Evolutionary conservation across 129 eudicot genomes (phyloP), one percentile per base, ranked within the genome.

Genomic region (Artemisia argyi): DNA sequence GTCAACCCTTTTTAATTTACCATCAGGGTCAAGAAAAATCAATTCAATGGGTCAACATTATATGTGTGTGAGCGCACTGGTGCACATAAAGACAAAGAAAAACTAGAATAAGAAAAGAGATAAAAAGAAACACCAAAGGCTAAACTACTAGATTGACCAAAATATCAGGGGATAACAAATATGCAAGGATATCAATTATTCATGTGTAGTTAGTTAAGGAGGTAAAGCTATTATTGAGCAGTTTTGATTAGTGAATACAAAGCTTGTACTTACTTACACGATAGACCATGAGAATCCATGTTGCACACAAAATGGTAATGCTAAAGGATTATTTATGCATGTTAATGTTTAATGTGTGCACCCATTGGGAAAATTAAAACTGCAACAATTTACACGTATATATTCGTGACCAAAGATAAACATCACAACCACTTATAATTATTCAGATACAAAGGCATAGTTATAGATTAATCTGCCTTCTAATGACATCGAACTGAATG

Each of bases 111-210:
- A 61, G 30, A 1, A 14, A 30, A 13, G 1, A 61, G 15, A 61
- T 24, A 61, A 24, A 8, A 28, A 26, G 12, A 4, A 57, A 11
- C 13, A 39, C 46, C 9, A 7, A 39, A 11, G 46, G 14, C 62
- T 57, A 19, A 57, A 57, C 15, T 10, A 57, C 12, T 55, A 11
- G 62, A 10, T 19, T 5, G 15, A 20, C 62, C 19, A 18, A 57
- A 8, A 56, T 26, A 57, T 57, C 62, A 57, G 32, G 28, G 61
- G 62, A 22, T 20, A 42, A 61, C 66, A 61, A 60, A 61, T 52
- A 14, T 52, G 57, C 46, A 7, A 39, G 46, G 46, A 39, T 39
- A 39, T 15, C 57, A 16, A 61, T 14, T 61, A 28, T 28, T 16
- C 32, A 24, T 5, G 47, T 26, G 66, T 24, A 61, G 15, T n/a